A percentile compares a stretch with the other conserved stretches of the same genome.
Evolutionary conservation across 2,329 filamentous ascomycete species (phyloP).

Genomic region (Colletotrichum destructivum): DNA sequence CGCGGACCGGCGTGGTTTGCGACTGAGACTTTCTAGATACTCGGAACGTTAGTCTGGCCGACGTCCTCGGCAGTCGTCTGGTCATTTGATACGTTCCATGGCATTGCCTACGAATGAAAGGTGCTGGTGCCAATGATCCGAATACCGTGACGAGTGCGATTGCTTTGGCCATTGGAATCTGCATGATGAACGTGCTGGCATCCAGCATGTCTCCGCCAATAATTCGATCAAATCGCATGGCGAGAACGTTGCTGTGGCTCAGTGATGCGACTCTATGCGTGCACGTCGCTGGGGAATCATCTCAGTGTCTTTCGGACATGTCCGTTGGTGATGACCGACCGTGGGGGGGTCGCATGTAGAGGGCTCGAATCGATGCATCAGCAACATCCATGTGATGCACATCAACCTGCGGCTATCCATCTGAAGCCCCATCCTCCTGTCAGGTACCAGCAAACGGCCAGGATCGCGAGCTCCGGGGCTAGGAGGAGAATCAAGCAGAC

Average conservation of each 20-base stretch:
- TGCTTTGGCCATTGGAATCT: not conserved
- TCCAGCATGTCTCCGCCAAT: not conserved
- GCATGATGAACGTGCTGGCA: not conserved
- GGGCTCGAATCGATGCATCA: not conserved
- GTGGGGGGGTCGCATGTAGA: not conserved
- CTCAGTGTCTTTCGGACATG: slow-evolving; percentile 23
- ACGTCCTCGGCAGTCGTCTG: not conserved
- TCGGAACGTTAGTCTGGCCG: not conserved
- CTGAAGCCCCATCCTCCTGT: not conserved
- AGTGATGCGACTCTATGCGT: not conserved
- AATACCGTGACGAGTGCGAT: not conserved
- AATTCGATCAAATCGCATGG: too few species aligned
- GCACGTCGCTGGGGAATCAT: slow-evolving; percentile 1
- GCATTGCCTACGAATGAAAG: not conserved
- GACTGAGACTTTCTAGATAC: slow-evolving; percentile 2
- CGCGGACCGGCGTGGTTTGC: slow-evolving; percentile 5
- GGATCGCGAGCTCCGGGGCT: slow-evolving; percentile 34
- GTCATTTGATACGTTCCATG: not conserved
- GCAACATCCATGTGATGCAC: slow-evolving; percentile 12
- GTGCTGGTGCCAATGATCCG: not conserved
- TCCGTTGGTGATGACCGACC: slow-evolving; percentile 16
- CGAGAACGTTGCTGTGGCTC: not conserved
- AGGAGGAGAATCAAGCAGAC: not conserved
- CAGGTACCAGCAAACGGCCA: slow-evolving; percentile 5
- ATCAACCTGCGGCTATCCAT: not conserved